Percentiles rank a stretch among this genome's conserved stretches.
Evolutionary conservation across 176 grass and related monocot genomes (phyloP).

Genomic region (Themeda triandra): DNA sequence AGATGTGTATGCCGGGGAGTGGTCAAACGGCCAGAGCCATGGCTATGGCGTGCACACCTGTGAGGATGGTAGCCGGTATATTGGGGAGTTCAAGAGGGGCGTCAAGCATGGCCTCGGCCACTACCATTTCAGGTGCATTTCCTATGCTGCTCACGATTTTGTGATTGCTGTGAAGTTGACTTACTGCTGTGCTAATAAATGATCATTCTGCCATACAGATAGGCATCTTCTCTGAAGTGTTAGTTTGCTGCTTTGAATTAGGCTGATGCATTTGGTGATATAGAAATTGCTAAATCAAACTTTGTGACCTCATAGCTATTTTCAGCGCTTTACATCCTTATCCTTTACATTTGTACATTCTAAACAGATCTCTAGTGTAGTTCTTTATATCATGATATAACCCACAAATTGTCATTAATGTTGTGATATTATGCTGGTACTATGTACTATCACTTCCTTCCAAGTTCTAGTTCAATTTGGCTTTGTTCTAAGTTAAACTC

Average conservation of each 20-base stretch:
- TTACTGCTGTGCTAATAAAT: neutral
- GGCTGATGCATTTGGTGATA: neutral
- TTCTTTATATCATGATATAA: conserved; percentile 1
- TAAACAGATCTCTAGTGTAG: neutral
- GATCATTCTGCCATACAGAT: neutral
- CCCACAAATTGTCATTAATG: neutral
- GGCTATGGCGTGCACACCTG: conserved; percentile 91
- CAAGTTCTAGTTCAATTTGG: neutral
- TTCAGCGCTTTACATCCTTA: neutral
- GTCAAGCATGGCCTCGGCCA: conserved; percentile 94
- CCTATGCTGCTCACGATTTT: neutral
- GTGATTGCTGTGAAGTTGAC: neutral
- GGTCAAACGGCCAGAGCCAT: conserved; percentile 97
- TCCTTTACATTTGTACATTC: neutral
- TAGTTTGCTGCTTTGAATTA: neutral
- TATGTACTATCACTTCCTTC: neutral
- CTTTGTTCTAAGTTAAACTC: neutral
- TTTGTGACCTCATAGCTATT: neutral
- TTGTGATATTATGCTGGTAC: neutral
- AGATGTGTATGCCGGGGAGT: conserved; percentile 92
- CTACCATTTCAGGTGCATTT: conserved; percentile 97
- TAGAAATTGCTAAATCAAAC: neutral
- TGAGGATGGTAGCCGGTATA: conserved; percentile 91
- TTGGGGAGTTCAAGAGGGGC: conserved; percentile 97
- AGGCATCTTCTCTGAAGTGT: neutral